Evolutionary conservation across 495 filamentous ascomycete genomes (phyloP).

Genomic region (Emericellopsis terricola): DNA sequence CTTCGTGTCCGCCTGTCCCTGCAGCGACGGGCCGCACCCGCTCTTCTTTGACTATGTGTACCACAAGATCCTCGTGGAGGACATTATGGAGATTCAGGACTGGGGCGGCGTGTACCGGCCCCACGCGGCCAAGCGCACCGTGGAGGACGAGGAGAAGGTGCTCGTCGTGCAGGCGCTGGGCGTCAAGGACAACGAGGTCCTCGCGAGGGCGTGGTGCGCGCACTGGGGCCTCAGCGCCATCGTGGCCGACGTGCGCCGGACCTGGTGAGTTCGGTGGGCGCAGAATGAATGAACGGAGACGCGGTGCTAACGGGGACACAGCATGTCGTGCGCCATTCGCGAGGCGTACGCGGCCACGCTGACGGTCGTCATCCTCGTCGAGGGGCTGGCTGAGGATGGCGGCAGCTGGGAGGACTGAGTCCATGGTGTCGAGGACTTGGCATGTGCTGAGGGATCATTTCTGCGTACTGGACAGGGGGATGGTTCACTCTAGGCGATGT

Average conservation of each 20-base stretch:
- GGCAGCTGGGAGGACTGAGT: conserved; percentile 5
- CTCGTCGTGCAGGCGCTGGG: conserved; percentile 54
- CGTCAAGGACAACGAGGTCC: conserved; percentile 51
- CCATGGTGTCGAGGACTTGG: conserved; percentile 1
- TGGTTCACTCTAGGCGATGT: too few relatives aligned
- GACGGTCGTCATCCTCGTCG: conserved; percentile 48
- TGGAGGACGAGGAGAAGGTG: conserved; percentile 35
- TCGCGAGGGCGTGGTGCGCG: conserved; percentile 54
- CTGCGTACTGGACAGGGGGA: too few relatives aligned
- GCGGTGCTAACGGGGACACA: conserved; percentile 8
- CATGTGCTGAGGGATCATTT: conserved; percentile 2
- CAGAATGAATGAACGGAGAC: too few relatives aligned
- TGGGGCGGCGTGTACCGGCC: conserved; percentile 28
- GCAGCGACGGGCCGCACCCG: conserved; percentile 47
- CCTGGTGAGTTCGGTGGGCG: conserved; percentile 32
- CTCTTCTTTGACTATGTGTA: conserved; percentile 51
- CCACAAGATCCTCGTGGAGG: conserved; percentile 32
- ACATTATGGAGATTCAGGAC: conserved; percentile 39
- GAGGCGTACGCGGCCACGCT: conserved; percentile 54
- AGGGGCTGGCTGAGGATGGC: conserved; percentile 23
- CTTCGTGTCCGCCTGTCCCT: conserved; percentile 49
- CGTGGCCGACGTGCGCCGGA: conserved; percentile 43
- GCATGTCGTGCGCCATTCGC: conserved; percentile 49
- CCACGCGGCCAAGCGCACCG: conserved; percentile 5
- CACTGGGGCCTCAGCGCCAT: conserved; percentile 51